phyloP scores from a whole-genome alignment of 306 rosid species.

The Dalbergia cochinchinensis region DNA sequence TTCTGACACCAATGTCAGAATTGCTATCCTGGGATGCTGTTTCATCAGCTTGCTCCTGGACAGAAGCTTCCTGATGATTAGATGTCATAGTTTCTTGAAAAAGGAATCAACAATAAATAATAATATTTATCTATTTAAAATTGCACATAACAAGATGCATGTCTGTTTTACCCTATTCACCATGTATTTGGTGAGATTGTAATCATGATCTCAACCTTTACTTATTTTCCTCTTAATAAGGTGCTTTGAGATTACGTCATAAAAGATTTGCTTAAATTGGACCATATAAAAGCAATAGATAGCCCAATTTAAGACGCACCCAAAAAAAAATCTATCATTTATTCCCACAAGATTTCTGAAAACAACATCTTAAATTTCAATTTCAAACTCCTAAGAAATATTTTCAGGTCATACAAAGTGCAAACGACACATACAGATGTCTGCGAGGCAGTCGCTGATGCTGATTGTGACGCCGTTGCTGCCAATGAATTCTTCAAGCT shows the following conservation, averaged over 20 bases:
- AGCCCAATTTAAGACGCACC: not conserved
- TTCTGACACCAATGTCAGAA: conserved; percentile 70
- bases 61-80: conserved; percentile 55
- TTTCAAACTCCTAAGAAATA: conserved; percentile 23
- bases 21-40: conserved; percentile 76
- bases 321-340: not conserved
- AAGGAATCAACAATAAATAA: conserved; percentile 45
- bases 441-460: conserved; percentile 68
- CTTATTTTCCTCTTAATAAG: conserved; percentile 11
- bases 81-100: conserved; percentile 50
- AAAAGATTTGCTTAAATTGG: conserved; percentile 32
- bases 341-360: conserved; percentile 11
- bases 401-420: conserved; percentile 25
- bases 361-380: conserved; percentile 15
- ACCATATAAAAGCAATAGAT: not conserved
- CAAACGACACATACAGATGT: conserved; percentile 69
- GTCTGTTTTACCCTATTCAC: not conserved
- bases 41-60: conserved; percentile 89
- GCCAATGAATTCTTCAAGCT: conserved; percentile 68
- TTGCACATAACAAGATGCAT: conserved; percentile 28
- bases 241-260: conserved; percentile 35
- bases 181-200: conserved; percentile 33
- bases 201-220: conserved; percentile 12
- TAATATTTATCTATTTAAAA: conserved; percentile 44
- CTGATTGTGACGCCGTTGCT: conserved; percentile 56